Evolutionary conservation across 192 early-diverging fungal species (phyloP).

Genomic region (Diversispora eburnea): DNA sequence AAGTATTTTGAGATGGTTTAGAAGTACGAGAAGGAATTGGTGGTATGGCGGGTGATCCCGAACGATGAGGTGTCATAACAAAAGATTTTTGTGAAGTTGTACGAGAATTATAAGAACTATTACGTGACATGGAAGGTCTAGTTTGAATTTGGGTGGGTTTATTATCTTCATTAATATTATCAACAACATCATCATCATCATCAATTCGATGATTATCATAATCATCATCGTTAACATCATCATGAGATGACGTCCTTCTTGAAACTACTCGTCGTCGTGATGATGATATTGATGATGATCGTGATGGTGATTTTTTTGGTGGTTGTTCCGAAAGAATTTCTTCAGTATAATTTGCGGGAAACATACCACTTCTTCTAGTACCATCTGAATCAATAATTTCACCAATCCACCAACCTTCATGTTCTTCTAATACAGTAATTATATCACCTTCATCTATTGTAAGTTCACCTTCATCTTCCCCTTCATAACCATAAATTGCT

Average conservation of each 20-base stretch:
- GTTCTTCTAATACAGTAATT: constrained; percentile 79
- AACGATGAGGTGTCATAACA: neutral
- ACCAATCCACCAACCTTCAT: constrained; percentile 95
- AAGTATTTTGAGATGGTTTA: constrained; percentile 14
- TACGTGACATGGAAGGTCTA: constrained; percentile 27
- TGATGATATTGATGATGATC: constrained; percentile 30
- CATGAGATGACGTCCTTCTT: constrained; percentile 26
- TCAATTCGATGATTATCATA: neutral
- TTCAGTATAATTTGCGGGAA: constrained; percentile 91
- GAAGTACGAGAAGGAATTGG: constrained; percentile 24
- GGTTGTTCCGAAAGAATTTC: constrained; percentile 39
- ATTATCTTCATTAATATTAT: constrained; percentile 14
- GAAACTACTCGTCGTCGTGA: constrained; percentile 24
- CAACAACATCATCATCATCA: constrained; percentile 30
- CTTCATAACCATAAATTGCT: constrained; percentile 79
- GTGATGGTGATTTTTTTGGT: constrained; percentile 27
- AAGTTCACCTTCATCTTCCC: constrained; percentile 75
- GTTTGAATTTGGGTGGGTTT: constrained; percentile 27
- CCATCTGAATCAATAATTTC: constrained; percentile 66
- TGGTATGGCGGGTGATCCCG: neutral
- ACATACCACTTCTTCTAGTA: constrained; percentile 69
- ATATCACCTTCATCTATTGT: constrained; percentile 81
- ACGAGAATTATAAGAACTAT: constrained; percentile 19
- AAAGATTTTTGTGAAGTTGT: neutral
- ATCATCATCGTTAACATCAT: constrained; percentile 28